Conservation (phyloP, 2,329 filamentous ascomycete species). For the Pseudogymnoascus sp. region DNA sequence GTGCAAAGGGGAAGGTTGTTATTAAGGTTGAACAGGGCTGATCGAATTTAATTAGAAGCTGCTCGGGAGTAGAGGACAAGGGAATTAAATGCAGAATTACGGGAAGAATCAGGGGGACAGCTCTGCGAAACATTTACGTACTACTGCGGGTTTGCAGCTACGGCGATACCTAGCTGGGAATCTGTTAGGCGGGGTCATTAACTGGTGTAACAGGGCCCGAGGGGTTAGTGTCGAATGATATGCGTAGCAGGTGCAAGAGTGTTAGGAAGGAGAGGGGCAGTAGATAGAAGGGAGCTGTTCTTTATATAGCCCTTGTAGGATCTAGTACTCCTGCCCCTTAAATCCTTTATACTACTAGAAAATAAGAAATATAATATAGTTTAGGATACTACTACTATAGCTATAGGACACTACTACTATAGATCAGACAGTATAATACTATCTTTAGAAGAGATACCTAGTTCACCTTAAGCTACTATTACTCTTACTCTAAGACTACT, state of each 20-base stretch:
- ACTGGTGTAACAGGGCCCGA: not conserved
- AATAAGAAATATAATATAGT: too few relatives aligned
- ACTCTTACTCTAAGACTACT: too few relatives aligned
- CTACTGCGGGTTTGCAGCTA: not conserved
- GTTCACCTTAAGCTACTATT: too few relatives aligned
- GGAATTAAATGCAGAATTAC: not conserved
- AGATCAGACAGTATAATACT: too few relatives aligned
- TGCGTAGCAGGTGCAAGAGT: not conserved
- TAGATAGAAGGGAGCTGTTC: not conserved
- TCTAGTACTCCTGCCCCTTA: not conserved
- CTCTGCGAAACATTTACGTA: not conserved
- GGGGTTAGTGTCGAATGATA: not conserved
- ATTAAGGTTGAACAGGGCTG: not conserved
- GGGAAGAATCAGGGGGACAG: not conserved
- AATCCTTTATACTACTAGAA: too few relatives aligned
- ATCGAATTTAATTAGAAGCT: not conserved
- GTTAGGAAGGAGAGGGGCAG: not conserved
- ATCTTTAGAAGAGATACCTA: too few relatives aligned
- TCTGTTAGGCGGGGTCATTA: not conserved
- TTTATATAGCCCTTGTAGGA: not conserved
- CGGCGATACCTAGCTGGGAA: not conserved
- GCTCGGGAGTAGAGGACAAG: not conserved
- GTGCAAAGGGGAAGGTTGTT: constrained; percentile 35
- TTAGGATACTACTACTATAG: too few relatives aligned
- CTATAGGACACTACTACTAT: too few relatives aligned